Conservation (phyloP, 2,329 filamentous ascomycete species). For the Beauveria bassiana region DNA sequence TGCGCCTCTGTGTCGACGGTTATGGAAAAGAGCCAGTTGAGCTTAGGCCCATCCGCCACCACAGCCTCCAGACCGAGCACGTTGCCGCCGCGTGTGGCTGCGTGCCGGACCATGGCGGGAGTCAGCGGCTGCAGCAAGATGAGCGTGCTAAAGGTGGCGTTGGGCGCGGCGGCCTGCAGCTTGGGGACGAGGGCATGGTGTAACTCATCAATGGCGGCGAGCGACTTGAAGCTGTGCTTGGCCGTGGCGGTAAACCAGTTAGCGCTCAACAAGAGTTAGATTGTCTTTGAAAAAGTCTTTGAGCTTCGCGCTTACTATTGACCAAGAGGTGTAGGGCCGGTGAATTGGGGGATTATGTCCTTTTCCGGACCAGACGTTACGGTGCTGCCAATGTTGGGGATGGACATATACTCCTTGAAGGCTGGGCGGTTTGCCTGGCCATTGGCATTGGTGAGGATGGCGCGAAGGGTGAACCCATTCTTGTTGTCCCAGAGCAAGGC, state of each 20-base stretch:
- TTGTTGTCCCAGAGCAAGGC: slow-evolving; percentile 17
- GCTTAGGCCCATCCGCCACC: slow-evolving; percentile 27
- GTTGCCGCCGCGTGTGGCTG: slow-evolving; percentile 21
- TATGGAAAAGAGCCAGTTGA: slow-evolving; percentile 30
- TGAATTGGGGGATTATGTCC: slow-evolving; percentile 24
- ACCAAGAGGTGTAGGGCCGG: slow-evolving; percentile 24
- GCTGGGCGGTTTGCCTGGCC: slow-evolving; percentile 17
- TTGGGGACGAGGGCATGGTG: slow-evolving; percentile 21
- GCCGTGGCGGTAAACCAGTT: slow-evolving; percentile 28
- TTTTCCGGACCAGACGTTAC: slow-evolving; percentile 17
- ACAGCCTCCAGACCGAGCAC: slow-evolving; percentile 25
- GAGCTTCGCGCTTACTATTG: slow-evolving; percentile 15
- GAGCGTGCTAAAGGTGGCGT: slow-evolving; percentile 19
- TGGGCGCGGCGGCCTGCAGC: slow-evolving; percentile 20
- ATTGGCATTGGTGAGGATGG: slow-evolving; percentile 22
- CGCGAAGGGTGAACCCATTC: slow-evolving; percentile 12
- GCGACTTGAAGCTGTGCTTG: slow-evolving; percentile 20
- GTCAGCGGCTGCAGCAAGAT: slow-evolving; percentile 27
- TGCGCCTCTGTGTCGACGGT: slow-evolving; percentile 30
- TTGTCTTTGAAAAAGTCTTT: background rate
- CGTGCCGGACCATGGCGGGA: slow-evolving; percentile 19
- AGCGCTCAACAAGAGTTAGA: slow-evolving; percentile 1
- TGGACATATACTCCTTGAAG: slow-evolving; percentile 17
- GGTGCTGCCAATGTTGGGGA: slow-evolving; percentile 18
- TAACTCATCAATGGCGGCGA: slow-evolving; percentile 24